These are phyloP conservation scores for Kluyveromyces nonfermentans DNA, from an alignment of 805 yeast species.

Conservation along the genomic window DNA sequence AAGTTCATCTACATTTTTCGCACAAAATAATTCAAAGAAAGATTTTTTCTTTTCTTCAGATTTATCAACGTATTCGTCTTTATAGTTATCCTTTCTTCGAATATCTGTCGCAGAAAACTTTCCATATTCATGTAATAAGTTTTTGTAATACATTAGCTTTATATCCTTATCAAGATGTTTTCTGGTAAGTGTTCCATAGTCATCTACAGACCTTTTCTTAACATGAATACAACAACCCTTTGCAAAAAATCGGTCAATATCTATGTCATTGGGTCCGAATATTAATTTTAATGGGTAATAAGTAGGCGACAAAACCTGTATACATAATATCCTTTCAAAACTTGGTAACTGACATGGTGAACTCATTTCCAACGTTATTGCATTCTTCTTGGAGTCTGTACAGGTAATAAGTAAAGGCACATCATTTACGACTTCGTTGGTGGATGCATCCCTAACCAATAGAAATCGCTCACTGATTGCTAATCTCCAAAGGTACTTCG, in stretches of 20 bases:
- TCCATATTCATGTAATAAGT: neutral
- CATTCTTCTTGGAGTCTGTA: constrained; percentile 29
- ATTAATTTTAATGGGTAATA: constrained; percentile 43
- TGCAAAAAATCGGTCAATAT: constrained; percentile 18
- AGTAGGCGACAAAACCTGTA: constrained; percentile 39
- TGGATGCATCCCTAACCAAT: constrained; percentile 60
- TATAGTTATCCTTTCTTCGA: neutral
- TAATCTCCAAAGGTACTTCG: constrained; percentile 85
- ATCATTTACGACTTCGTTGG: constrained; percentile 42
- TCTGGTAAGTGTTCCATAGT: constrained; percentile 1
- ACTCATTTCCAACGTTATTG: constrained; percentile 1
- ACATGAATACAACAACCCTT: constrained; percentile 23
- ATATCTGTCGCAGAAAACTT: neutral
- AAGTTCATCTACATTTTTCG: constrained; percentile 1
- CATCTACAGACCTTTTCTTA: constrained; percentile 10
- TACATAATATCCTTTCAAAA: constrained; percentile 37
- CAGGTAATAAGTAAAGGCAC: constrained; percentile 34
- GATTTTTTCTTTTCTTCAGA: neutral
- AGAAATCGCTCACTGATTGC: constrained; percentile 75
- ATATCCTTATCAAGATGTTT: neutral
- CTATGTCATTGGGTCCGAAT: constrained; percentile 25
- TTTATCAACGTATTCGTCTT: neutral
- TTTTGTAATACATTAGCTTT: constrained; percentile 2
- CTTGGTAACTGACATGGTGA: constrained; percentile 70
- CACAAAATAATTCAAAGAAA: constrained; percentile 1